phyloP scores from a whole-genome alignment of 371 early-diverging fungal genomes.

The Rhizopus sp. region DNA sequence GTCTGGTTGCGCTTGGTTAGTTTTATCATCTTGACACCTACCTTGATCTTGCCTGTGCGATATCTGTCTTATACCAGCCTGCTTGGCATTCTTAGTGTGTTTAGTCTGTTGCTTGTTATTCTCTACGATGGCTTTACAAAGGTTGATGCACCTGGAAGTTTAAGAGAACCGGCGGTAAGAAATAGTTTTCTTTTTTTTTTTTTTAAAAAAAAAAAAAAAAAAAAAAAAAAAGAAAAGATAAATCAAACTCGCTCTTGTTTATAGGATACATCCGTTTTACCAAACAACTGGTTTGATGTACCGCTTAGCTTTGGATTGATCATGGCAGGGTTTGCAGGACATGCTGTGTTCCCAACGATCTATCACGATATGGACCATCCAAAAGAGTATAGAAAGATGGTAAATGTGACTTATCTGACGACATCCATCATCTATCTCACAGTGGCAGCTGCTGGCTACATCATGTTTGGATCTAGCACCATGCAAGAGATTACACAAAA shows the following conservation, averaged over 20 bases:
- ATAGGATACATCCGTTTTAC: constrained; percentile 38
- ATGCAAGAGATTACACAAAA: constrained; percentile 77
- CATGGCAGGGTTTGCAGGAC: constrained; percentile 53
- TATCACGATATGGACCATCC: constrained; percentile 54
- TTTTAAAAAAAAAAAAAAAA: too few relatives aligned
- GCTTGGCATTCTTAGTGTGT: constrained; percentile 52
- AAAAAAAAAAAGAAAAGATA: neutral
- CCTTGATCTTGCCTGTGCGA: constrained; percentile 50
- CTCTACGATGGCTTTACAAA: constrained; percentile 54
- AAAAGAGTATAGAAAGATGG: constrained; percentile 41
- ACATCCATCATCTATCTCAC: constrained; percentile 43
- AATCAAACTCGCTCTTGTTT: constrained; percentile 3
- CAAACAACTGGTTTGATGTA: constrained; percentile 32
- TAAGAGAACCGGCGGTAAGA: constrained; percentile 58
- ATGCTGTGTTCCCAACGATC: constrained; percentile 50
- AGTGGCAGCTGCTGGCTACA: constrained; percentile 61
- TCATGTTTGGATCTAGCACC: constrained; percentile 75
- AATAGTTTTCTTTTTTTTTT: neutral
- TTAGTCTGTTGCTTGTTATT: constrained; percentile 44
- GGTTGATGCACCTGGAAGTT: constrained; percentile 55
- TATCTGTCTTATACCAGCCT: constrained; percentile 53
- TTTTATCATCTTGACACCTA: constrained; percentile 48
- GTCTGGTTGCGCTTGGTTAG: constrained; percentile 32
- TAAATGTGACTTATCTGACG: constrained; percentile 43
- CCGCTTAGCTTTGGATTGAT: constrained; percentile 47